A percentile compares a stretch with the other conserved stretches of the same genome.
Evolutionary conservation across 768 basidiomycete species (phyloP).

Genomic region (Lentinula detonsa): DNA sequence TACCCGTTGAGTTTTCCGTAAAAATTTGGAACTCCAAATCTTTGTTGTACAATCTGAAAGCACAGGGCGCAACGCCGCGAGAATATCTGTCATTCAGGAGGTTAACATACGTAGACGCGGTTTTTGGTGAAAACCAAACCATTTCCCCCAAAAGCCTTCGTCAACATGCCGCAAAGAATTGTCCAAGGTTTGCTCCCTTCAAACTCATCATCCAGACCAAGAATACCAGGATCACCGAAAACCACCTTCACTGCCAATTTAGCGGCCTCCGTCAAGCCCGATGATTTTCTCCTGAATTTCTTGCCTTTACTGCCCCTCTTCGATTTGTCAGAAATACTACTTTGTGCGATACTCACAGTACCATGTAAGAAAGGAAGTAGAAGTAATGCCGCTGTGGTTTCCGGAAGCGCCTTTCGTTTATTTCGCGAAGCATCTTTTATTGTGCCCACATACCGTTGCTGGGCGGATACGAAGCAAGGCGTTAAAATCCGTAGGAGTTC

Average conservation of each 20-base stretch:
- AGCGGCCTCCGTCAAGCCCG: neutral
- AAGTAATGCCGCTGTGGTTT: neutral
- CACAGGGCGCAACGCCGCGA: neutral
- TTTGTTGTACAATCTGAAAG: neutral
- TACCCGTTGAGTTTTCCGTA: constrained; percentile 48
- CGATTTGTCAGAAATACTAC: neutral
- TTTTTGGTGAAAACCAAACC: neutral
- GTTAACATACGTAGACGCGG: too few relatives aligned
- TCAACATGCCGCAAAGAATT: neutral
- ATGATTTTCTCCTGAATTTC: constrained; percentile 17
- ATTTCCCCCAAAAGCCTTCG: neutral
- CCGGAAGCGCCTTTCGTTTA: neutral
- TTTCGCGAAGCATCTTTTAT: constrained; percentile 18
- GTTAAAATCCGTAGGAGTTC: constrained; percentile 42
- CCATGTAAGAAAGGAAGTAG: neutral
- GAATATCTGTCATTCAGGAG: neutral
- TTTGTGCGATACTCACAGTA: constrained; percentile 2
- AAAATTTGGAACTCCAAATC: constrained; percentile 40
- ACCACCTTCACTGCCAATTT: neutral
- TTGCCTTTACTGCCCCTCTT: neutral
- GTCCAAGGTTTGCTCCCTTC: neutral
- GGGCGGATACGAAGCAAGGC: constrained; percentile 22
- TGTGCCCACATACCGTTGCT: constrained; percentile 32
- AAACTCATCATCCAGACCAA: neutral
- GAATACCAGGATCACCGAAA: neutral